Evolutionary conservation across 768 basidiomycete genomes (phyloP).

Genomic region (Hypsizygus marmoreus): DNA sequence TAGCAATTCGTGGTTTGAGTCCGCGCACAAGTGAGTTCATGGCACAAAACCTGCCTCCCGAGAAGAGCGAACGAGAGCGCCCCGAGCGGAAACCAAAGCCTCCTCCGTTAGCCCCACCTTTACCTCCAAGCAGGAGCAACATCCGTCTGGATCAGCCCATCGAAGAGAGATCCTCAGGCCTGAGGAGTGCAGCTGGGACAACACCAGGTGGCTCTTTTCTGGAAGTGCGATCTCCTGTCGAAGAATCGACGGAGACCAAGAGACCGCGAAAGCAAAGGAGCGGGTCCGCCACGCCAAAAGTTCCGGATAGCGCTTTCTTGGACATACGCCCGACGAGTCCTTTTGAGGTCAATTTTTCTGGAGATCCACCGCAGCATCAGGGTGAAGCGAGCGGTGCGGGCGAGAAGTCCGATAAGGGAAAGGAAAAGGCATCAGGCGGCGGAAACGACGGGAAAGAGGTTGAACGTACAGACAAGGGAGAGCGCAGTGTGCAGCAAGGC

Average conservation of each 20-base stretch:
- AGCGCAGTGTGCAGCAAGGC: conserved; percentile 1
- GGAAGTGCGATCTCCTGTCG: conserved; percentile 12
- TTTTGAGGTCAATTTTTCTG: conserved; percentile 12
- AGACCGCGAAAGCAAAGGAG: not conserved
- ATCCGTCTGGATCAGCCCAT: too few relatives aligned
- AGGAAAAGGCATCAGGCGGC: not conserved
- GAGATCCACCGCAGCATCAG: not conserved
- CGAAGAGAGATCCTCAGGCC: not conserved
- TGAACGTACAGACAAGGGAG: conserved; percentile 19
- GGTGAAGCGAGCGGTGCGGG: too few relatives aligned
- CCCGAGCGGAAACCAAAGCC: too few relatives aligned
- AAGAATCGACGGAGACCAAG: conserved; percentile 6
- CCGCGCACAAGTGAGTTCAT: conserved; percentile 22
- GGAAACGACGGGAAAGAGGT: not conserved
- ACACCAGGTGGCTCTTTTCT: conserved; percentile 12
- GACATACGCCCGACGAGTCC: conserved; percentile 12
- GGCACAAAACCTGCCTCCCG: too few relatives aligned
- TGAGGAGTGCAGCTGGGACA: too few relatives aligned
- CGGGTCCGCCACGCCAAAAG: conserved; percentile 5
- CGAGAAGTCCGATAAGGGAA: not conserved
- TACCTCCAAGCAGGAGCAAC: too few relatives aligned
- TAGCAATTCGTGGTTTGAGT: conserved; percentile 23
- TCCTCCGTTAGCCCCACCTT: too few relatives aligned
- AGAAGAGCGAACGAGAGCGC: too few relatives aligned
- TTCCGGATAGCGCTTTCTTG: not conserved